phyloP scores from a whole-genome alignment of 1,284 basidiomycete genomes.

The Ustilago loliicola region DNA sequence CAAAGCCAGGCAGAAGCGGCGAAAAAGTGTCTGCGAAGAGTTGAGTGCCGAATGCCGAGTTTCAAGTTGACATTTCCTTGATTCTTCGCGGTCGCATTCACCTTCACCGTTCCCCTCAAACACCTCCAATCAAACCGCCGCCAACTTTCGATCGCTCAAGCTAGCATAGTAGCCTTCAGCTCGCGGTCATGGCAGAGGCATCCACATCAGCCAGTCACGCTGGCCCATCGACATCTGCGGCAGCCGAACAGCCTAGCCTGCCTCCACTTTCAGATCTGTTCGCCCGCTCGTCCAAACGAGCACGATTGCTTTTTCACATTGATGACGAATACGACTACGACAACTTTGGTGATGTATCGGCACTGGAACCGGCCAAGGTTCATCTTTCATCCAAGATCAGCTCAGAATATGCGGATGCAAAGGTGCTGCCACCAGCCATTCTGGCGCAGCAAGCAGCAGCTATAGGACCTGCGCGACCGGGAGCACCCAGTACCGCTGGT shows the following conservation, averaged over 20 bases:
- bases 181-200: conserved; percentile 13
- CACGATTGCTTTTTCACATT: conserved; percentile 44
- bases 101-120: not conserved
- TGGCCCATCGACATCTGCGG: conserved; percentile 24
- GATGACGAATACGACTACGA: conserved; percentile 45
- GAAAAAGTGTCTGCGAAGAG: conserved; percentile 5
- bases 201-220: conserved; percentile 18
- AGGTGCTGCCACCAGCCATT: conserved; percentile 84
- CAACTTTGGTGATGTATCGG: conserved; percentile 42
- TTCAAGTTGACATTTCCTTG: conserved; percentile 10
- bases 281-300: conserved; percentile 47
- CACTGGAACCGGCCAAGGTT: conserved; percentile 64
- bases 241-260: conserved; percentile 17
- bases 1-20: conserved; percentile 2
- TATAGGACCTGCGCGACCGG: conserved; percentile 73
- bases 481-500: conserved; percentile 20
- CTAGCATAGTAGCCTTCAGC: not conserved
- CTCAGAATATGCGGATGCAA: conserved; percentile 88
- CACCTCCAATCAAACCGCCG: not conserved
- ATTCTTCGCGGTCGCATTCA: conserved; percentile 18
- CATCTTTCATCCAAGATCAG: conserved; percentile 78
- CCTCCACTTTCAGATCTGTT: conserved; percentile 51
- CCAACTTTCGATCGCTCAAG: not conserved
- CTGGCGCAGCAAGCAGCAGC: conserved; percentile 85
- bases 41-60: conserved; percentile 30